These are phyloP conservation scores for Pseudoperonospora humuli DNA, from an alignment of 352 stramenopile species.

Conservation along the genomic window DNA sequence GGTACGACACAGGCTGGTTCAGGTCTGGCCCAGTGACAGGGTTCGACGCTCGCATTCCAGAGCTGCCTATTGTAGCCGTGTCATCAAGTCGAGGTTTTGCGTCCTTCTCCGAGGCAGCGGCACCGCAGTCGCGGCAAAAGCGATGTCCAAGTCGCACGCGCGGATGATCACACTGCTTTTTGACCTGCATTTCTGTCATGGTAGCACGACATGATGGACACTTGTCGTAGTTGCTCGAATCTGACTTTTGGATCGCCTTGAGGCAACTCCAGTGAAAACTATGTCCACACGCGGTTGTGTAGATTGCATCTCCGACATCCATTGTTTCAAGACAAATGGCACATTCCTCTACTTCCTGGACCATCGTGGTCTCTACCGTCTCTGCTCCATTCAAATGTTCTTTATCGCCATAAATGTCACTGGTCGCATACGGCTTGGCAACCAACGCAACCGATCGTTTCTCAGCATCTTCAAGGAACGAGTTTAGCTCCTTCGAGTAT, in stretches of 20 bases:
- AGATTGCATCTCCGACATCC: conserved; percentile 74
- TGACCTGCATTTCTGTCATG: conserved; percentile 78
- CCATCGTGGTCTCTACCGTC: conserved; percentile 32
- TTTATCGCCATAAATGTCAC: conserved; percentile 19
- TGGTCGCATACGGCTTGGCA: conserved; percentile 21
- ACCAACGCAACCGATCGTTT: conserved; percentile 44
- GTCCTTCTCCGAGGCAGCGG: conserved; percentile 45
- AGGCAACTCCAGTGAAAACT: conserved; percentile 83
- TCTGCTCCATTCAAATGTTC: conserved; percentile 12
- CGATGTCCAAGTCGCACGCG: conserved; percentile 70
- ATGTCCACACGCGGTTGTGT: conserved; percentile 75
- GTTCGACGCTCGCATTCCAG: conserved; percentile 21
- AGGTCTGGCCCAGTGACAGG: conserved; percentile 7
- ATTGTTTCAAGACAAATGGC: conserved; percentile 81
- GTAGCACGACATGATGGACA: conserved; percentile 69
- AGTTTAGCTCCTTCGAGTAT: conserved; percentile 36
- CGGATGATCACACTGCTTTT: conserved; percentile 78
- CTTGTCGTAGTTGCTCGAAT: conserved; percentile 78
- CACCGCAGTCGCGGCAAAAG: conserved; percentile 74
- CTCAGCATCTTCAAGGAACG: conserved; percentile 52
- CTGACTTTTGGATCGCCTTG: conserved; percentile 75
- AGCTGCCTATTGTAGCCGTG: not conserved
- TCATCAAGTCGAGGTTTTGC: conserved; percentile 58
- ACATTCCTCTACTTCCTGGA: conserved; percentile 69
- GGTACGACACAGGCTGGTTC: conserved; percentile 61